phyloP scores from a whole-genome alignment of 192 early-diverging fungal species.

The Chytriomyces confervae region DNA sequence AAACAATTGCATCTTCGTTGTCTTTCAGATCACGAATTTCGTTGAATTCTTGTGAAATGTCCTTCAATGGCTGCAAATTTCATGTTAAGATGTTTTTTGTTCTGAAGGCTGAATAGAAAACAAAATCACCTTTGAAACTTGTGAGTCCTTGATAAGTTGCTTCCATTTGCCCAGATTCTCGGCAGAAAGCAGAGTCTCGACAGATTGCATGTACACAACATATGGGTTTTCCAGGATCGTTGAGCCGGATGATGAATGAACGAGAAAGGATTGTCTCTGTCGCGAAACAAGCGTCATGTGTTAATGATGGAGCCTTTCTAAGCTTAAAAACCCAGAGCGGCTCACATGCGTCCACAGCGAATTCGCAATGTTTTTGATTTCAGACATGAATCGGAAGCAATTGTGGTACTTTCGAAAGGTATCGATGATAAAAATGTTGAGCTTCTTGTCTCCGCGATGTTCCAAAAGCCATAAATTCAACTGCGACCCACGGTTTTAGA shows the following conservation, averaged over 20 bases:
- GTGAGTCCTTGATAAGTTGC: not conserved
- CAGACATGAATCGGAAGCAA: slow-evolving; percentile 17
- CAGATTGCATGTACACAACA: not conserved
- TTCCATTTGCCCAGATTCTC: not conserved
- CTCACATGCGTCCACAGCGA: slow-evolving; percentile 23
- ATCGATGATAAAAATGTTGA: slow-evolving; percentile 15
- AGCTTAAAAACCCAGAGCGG: not conserved
- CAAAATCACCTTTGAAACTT: not conserved
- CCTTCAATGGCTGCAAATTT: not conserved
- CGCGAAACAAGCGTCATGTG: not conserved
- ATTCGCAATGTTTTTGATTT: not conserved
- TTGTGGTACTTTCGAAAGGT: slow-evolving; percentile 8
- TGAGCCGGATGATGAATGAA: not conserved
- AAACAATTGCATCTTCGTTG: slow-evolving; percentile 27
- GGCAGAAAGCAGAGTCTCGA: not conserved
- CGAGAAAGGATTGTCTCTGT: slow-evolving; percentile 10
- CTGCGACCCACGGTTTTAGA: not conserved
- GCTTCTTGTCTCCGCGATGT: slow-evolving; percentile 1
- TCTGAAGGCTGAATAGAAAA: too few relatives aligned
- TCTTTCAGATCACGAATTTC: slow-evolving; percentile 30
- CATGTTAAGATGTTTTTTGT: too few relatives aligned
- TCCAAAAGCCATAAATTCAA: slow-evolving; percentile 23
- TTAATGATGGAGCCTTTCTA: not conserved
- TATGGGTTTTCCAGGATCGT: slow-evolving; percentile 10
- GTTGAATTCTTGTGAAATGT: slow-evolving; percentile 12